Base-by-base conservation (phyloP, 768 basidiomycete genomes). In the Leccinellum luteum region DNA sequence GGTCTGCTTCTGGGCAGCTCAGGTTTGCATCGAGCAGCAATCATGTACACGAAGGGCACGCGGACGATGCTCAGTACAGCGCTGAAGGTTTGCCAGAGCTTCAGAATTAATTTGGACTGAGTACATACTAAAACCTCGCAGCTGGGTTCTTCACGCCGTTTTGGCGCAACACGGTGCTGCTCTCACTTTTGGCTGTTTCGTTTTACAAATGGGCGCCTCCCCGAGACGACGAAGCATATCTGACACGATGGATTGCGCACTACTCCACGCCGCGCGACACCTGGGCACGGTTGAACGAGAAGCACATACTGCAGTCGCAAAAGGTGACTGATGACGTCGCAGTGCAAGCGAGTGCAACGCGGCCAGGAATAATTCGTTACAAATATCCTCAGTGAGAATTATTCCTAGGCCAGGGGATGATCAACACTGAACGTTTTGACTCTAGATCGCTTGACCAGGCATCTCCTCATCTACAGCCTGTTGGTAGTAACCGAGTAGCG, bases 311-410 rank as follows among this genome's bases (percentile, higher is more conserved):
- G 69, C 77, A 58, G 69, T 81, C 59, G 64, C 70, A 55, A 75
- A 82, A 59, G 73, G 80, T 54, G 38, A 62, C 67, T 15, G 74
- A 78, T 10, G 73, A 67, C 47, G 61, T 78, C 52, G 63, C 84
- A 10, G 65, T 84, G 35, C 63, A 78, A 65, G 61, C 73, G 72
- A 66, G 76, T 73, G 64, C 77, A 69, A 71, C 78, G 71, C 66
- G 79, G 74, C 64, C 78, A 51, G 60, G 59, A 15, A 78, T 87
- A 38, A 83, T 85, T 68, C 80, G 87, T 41, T 85, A 82, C 68
- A 79, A 86, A 62, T 88, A 85, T 69, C 86, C 89, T 53, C 86
- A 89, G 90, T 92, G 63, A 71, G 89, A 81, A 38, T n/a, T 51
- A 25, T 21, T 35, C 13, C 44, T 31, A 9, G 21, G 45, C 47